Evolutionary conservation across 441 rosid species (phyloP), one percentile per base, ranked within the genome.

Genomic region (Dalechampia spathulata): DNA sequence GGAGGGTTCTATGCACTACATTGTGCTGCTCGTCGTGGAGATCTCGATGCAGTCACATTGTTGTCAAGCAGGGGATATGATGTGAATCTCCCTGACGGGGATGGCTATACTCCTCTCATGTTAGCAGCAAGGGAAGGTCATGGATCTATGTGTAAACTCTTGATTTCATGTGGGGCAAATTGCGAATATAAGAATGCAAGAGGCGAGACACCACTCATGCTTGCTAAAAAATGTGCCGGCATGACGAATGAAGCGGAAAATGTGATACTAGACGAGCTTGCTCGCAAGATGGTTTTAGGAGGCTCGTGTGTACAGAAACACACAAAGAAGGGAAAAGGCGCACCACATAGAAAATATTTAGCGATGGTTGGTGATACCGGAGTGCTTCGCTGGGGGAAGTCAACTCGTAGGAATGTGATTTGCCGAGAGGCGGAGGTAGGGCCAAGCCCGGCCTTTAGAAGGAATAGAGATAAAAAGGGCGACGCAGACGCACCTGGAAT

Each of bases 21-120:
- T 62, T 93, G 87, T 53, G 99, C 96, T 34, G 97, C 97, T 19
- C 86, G 97, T 44, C 89, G 77, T 42, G 96, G 96, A 47, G 97
- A 83, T 52, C 41, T 79, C 34, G 85, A 75, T 27, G 95, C 99
- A 7, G 96, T 78, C 49, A 67, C 66, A 67, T 72, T 93, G 55
- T 65, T 93, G 69, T 68, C 76, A 21, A 78, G 76, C 10, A 83
- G 77, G 57, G 96, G 90, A 14, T 87, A 82, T 50, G 85, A 78
- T 66, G 85, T 82, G n/a, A 91, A 90, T 58, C 62, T 85, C 15
- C 82, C 78, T 0, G 91, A 90, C 30, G 86, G 84, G 34, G 86
- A 85, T 20, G 93, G 88, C 25, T 81, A 85, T 70, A 85, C 97
- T 46, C 90, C 99, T 4, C 83, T 93, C n/a, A 93, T 90, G 97